Evolutionary conservation across 345 rosid species (phyloP).

Genomic region (Trapa bicornis): DNA sequence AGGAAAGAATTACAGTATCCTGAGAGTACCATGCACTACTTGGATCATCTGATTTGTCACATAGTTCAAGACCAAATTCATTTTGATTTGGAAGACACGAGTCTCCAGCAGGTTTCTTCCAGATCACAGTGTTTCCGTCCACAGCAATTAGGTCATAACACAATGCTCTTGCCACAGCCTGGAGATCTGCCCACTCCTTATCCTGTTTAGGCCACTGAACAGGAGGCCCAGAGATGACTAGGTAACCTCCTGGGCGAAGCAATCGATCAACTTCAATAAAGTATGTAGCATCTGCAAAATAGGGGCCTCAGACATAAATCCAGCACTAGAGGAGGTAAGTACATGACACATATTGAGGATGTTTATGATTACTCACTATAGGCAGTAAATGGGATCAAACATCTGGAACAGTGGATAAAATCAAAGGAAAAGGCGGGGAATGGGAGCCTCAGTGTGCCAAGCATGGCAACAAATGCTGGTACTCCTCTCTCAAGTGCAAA

Average conservation of each 20-base stretch:
- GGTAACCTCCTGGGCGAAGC: slow-evolving; percentile 87
- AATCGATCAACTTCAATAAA: slow-evolving; percentile 83
- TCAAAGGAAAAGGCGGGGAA: slow-evolving; percentile 88
- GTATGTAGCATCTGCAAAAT: slow-evolving; percentile 81
- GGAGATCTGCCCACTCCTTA: slow-evolving; percentile 99
- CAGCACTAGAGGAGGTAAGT: slow-evolving; percentile 14
- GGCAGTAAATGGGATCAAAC: slow-evolving; percentile 90
- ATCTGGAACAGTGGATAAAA: slow-evolving; percentile 78
- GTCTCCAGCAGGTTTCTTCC: slow-evolving; percentile 87
- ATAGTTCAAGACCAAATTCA: slow-evolving; percentile 74
- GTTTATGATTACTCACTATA: slow-evolving; percentile 52
- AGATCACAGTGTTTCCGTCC: slow-evolving; percentile 91
- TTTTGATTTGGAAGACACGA: slow-evolving; percentile 69
- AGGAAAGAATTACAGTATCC: neutral
- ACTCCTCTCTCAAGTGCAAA: slow-evolving; percentile 92
- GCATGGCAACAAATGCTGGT: slow-evolving; percentile 95
- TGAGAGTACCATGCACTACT: slow-evolving; percentile 66
- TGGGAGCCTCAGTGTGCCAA: slow-evolving; percentile 93
- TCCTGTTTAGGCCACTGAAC: slow-evolving; percentile 98
- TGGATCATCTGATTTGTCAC: slow-evolving; percentile 65
- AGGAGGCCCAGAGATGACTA: slow-evolving; percentile 96
- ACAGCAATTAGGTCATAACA: slow-evolving; percentile 88
- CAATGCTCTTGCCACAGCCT: slow-evolving; percentile 81
- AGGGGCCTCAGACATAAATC: slow-evolving; percentile 12
- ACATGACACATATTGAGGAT: neutral